Evolutionary conservation across 306 rosid species (phyloP).

Genomic region (Rubus idaeus): DNA sequence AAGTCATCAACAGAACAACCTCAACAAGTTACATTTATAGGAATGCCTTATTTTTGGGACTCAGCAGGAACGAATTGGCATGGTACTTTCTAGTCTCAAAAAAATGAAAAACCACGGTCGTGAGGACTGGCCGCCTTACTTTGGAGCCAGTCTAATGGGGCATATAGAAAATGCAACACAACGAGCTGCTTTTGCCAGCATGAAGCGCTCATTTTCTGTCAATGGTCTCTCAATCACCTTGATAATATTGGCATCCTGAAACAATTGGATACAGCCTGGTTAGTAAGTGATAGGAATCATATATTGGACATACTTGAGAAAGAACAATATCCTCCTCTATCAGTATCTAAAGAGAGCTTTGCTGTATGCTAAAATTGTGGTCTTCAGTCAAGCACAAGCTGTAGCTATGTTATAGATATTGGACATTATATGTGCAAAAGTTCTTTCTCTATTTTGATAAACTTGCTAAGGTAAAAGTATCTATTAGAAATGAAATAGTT

Average conservation of each 20-base stretch:
- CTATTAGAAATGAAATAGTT: neutral
- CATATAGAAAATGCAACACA: conserved; percentile 87
- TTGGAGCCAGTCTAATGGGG: conserved; percentile 79
- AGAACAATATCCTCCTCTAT: neutral
- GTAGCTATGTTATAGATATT: neutral
- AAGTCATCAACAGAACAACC: neutral
- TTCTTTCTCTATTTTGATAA: neutral
- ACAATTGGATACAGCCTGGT: conserved; percentile 9
- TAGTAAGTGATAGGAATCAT: conserved; percentile 19
- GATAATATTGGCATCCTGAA: conserved; percentile 76
- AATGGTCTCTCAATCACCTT: conserved; percentile 96
- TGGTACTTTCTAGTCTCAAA: conserved; percentile 8
- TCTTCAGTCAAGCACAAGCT: neutral
- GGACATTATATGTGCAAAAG: neutral
- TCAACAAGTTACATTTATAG: conserved; percentile 1
- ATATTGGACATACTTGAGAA: neutral
- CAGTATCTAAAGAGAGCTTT: neutral
- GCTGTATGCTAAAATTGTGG: neutral
- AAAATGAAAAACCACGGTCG: neutral
- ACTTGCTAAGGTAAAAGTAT: neutral
- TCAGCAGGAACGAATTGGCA: neutral
- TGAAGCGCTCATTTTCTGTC: conserved; percentile 79
- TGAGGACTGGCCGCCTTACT: conserved; percentile 44
- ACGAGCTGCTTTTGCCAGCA: conserved; percentile 96
- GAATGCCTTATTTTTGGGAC: conserved; percentile 6